Base-by-base conservation (phyloP, 2,329 filamentous ascomycete genomes). In the Parascedosporium putredinis region DNA sequence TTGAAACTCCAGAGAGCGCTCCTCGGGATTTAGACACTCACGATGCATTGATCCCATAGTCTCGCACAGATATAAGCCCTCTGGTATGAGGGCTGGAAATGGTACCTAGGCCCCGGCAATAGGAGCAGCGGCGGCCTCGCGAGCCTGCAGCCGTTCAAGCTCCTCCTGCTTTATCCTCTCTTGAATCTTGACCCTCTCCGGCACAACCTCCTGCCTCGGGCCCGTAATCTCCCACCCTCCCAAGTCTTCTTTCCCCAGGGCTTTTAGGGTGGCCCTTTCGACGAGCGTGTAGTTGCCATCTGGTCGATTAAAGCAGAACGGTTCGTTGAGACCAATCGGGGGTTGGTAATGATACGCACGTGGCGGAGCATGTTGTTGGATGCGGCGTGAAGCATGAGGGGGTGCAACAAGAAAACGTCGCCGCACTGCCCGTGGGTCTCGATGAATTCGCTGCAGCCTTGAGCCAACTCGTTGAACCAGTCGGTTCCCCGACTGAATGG, bases 381-480 rank as follows among this genome's bases (percentile, higher is more conserved):
- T 3, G 74, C 72, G 34, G 69, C 72, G 59, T 82, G 78, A 61
- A 80, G 59, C 75, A 81, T 81, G 16, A 81, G 62, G 38, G 78
- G 78, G 58, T 82, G 78, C 58, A 81, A 57, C 14, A 82, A 61
- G 54, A 73, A 80, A 12, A 81, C 74, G 52, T 81, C 77, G 7
- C 78, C 78, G 0, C 72, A 67, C 1, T 67, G 57, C 1, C 78
- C 78, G 2, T 67, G 72, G 0, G 70, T 74, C 62, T 81, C 77
- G 38, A 78, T 70, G 57, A 80, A 78, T 51, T 56, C 69, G 57
- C 49, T 67, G 63, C 63, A 73, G 66, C 53, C 31, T 40, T 54
- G 61, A 42, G 61, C 64, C 2, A 73, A 54, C 18, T 61, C 54
- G 33, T 61, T 60, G 61, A 73, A 77, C 63, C 72, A 81, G 5